Percentiles rank a stretch among this genome's conserved stretches.
These are phyloP conservation scores for Talaromyces funiculosus DNA, from an alignment of 2,329 filamentous ascomycete genomes.

Conservation along the genomic window DNA sequence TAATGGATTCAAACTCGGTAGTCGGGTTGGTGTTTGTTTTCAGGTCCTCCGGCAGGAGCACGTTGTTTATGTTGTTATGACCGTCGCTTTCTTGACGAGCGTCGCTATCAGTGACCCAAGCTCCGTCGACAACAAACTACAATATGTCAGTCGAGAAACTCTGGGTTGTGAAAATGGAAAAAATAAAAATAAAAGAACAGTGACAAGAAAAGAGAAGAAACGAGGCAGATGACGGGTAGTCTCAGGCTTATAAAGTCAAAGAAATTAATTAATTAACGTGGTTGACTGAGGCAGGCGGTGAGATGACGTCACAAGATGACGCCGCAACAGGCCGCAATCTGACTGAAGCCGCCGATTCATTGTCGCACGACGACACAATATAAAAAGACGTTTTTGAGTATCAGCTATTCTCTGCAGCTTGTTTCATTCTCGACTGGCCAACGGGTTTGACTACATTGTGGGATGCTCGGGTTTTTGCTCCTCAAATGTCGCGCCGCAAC, in stretches of 20 bases:
- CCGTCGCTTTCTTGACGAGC: conserved; percentile 77
- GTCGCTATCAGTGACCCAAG: conserved; percentile 77
- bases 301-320: conserved; percentile 13
- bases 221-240: neutral
- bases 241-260: conserved; percentile 1
- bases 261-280: conserved; percentile 1
- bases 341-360: neutral
- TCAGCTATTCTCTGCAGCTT: neutral
- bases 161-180: neutral
- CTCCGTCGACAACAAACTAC: conserved; percentile 91
- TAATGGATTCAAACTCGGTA: conserved; percentile 12
- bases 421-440: neutral
- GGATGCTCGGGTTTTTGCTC: neutral
- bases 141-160: neutral
- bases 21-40: conserved; percentile 21
- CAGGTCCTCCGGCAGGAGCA: conserved; percentile 72
- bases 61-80: conserved; percentile 86
- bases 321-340: neutral
- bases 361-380: neutral
- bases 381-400: neutral
- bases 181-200: neutral
- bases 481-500: neutral
- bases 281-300: conserved; percentile 11
- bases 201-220: neutral
- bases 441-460: neutral